Conservation (phyloP, 1,139 yeast genomes). For the Saccharomycopsis hybrid region DNA sequence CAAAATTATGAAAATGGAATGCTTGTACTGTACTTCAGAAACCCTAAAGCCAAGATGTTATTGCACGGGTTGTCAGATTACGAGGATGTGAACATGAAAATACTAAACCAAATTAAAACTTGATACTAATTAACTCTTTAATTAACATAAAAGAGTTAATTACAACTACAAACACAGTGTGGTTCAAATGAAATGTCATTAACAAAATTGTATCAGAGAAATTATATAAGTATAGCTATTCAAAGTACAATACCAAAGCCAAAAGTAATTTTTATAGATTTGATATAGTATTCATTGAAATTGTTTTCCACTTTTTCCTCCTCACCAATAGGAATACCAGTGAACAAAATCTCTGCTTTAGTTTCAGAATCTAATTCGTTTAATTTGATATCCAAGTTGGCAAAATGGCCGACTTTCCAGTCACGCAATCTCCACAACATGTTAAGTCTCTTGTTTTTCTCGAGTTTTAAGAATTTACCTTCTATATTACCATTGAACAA, state of each 20-base stretch:
- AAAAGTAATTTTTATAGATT: slow-evolving; percentile 82
- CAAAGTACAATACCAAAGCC: slow-evolving; percentile 86
- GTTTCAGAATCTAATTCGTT: slow-evolving; percentile 81
- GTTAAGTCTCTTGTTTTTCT: slow-evolving; percentile 50
- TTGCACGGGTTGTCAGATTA: slow-evolving; percentile 12
- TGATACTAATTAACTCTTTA: too few species aligned
- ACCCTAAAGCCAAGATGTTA: slow-evolving; percentile 10
- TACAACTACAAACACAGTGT: too few species aligned
- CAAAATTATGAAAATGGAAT: slow-evolving; percentile 6
- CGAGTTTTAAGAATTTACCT: slow-evolving; percentile 60
- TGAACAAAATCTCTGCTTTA: slow-evolving; percentile 66
- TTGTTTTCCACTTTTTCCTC: slow-evolving; percentile 83
- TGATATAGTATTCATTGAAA: slow-evolving; percentile 83
- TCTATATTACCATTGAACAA: slow-evolving; percentile 86
- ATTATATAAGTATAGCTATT: too few species aligned
- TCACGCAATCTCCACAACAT: slow-evolving; percentile 83
- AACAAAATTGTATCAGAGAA: too few species aligned
- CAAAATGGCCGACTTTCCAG: slow-evolving; percentile 83
- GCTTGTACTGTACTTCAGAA: slow-evolving; percentile 14
- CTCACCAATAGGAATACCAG: slow-evolving; percentile 96
- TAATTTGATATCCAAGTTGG: slow-evolving; percentile 58
- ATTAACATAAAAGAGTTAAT: too few species aligned
- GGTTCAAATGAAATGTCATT: too few species aligned
- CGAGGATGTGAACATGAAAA: slow-evolving; percentile 5
- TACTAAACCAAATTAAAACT: slow-evolving; percentile 8